A percentile compares a stretch with the other conserved stretches of the same genome.
These are phyloP conservation scores for Candida peoriensis DNA, from an alignment of 805 yeast genomes.

Conservation along the genomic window DNA sequence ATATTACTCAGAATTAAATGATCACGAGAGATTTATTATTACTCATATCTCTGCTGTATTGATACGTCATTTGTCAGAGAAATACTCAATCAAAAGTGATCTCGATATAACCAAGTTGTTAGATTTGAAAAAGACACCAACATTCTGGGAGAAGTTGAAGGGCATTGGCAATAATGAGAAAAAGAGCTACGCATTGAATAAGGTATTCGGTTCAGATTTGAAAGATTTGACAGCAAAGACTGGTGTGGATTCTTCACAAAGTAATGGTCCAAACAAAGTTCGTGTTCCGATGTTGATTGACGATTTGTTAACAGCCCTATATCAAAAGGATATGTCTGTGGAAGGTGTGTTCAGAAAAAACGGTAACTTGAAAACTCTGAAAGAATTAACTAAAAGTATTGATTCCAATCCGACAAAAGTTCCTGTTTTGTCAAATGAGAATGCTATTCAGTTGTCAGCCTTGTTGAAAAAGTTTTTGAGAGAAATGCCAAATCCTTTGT, in stretches of 20 bases:
- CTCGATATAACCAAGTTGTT: constrained; percentile 27
- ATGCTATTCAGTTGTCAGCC: constrained; percentile 90
- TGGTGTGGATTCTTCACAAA: constrained; percentile 82
- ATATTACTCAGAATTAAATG: constrained; percentile 61
- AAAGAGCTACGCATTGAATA: constrained; percentile 16
- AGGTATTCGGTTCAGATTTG: constrained; percentile 77
- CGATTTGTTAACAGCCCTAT: constrained; percentile 76
- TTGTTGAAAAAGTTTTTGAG: constrained; percentile 85
- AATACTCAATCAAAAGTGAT: constrained; percentile 32
- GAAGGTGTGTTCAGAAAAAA: constrained; percentile 96
- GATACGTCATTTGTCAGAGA: constrained; percentile 27
- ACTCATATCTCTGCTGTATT: constrained; percentile 57
- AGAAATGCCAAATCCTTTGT: constrained; percentile 87
- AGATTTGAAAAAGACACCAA: constrained; percentile 29
- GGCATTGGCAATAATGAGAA: constrained; percentile 24
- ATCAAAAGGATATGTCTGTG: constrained; percentile 88
- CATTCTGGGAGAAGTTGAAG: constrained; percentile 41
- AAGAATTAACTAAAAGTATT: constrained; percentile 66
- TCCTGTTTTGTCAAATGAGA: constrained; percentile 69
- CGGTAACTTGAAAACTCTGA: constrained; percentile 84
- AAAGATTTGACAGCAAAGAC: constrained; percentile 58
- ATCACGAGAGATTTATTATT: constrained; percentile 51
- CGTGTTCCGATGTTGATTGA: constrained; percentile 83
- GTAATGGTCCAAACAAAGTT: constrained; percentile 76
- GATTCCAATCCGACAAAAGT: constrained; percentile 67